Evolutionary conservation across 306 rosid species (phyloP).

Genomic region (Lathyrus aphaca): DNA sequence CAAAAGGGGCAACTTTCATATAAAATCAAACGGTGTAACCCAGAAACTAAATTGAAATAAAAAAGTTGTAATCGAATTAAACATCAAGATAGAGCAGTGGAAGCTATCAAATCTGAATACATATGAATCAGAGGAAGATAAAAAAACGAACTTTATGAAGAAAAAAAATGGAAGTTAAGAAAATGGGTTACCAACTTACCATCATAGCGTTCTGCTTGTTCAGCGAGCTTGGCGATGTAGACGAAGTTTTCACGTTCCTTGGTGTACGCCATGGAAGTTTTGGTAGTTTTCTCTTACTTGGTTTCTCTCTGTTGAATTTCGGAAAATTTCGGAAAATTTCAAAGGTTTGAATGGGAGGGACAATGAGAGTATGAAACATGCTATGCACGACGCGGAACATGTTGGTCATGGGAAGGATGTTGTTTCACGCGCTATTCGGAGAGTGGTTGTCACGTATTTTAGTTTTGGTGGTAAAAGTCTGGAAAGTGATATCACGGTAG

Average conservation of each 20-base stretch:
- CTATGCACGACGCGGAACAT: slow-evolving; percentile 34
- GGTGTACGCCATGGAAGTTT: slow-evolving; percentile 53
- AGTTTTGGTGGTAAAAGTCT: neutral
- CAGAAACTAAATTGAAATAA: neutral
- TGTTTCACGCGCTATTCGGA: slow-evolving; percentile 8
- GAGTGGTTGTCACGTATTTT: slow-evolving; percentile 29
- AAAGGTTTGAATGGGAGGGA: slow-evolving; percentile 30
- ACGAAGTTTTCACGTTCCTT: slow-evolving; percentile 18
- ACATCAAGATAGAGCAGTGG: neutral
- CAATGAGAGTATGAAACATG: slow-evolving; percentile 18
- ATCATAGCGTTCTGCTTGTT: slow-evolving; percentile 16
- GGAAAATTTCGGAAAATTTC: slow-evolving; percentile 6
- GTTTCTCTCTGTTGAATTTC: slow-evolving; percentile 6
- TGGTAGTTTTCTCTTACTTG: slow-evolving; percentile 16
- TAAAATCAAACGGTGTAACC: neutral
- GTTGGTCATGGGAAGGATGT: neutral
- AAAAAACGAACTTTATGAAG: neutral
- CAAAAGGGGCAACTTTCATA: neutral
- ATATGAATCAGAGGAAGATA: neutral
- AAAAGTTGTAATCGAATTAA: neutral
- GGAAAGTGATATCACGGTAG: slow-evolving; percentile 11
- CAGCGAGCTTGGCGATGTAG: slow-evolving; percentile 14
- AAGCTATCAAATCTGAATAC: neutral
- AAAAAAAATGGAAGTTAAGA: neutral
- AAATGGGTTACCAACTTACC: slow-evolving; percentile 7